Base-by-base conservation (phyloP, 345 rosid genomes). In the Trapa bicornis region DNA sequence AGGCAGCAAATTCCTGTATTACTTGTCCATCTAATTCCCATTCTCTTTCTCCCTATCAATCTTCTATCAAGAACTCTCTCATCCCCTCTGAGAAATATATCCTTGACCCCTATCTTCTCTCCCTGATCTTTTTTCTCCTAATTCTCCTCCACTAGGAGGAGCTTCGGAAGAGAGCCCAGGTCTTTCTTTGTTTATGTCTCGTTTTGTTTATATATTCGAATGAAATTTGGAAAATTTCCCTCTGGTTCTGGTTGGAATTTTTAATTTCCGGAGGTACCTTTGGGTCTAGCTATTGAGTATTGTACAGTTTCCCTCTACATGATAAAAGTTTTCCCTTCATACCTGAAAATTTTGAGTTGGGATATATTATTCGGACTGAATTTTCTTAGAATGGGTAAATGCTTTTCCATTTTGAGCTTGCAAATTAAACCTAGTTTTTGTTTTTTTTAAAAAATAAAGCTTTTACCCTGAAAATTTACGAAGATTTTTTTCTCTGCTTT, bases 141-240 rank as follows among this genome's bases (percentile, higher is more conserved):
- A 22, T 42, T 14, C 50, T 45, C 39, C 72, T 69, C 72, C 72
- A 43, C 66, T 48, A 0, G 72, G 72, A 69, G 72, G 72, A 69
- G 72, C 22, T 64, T 47, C 54, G 32, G 2, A 11, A 56, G 68
- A 15, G 38, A 47, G 32, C 65, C 47, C 64, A 54, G 73, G 65
- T 65, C 15, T 15, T 22, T 43, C 62, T 48, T 67, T 47, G 47
- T 63, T n/a, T 52, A 22, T 37, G 13, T 33, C 52, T 33, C 8
- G 29, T 0, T 67, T 5, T 10, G 12, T 50, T 37, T 32, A 53
- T 39, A 10, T 56, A 13, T 29, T 37, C 68, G 4, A 16, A 36
- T 3, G 38, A 65, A 65, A 43, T 14, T 37, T 43, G 17, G 1
- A 29, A 36, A 6, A 22, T 54, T 42, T 45, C 63, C 70, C 9